These are phyloP conservation scores for Hypoxylon trugodes DNA, from an alignment of 495 filamentous ascomycete species.

Conservation along the genomic window DNA sequence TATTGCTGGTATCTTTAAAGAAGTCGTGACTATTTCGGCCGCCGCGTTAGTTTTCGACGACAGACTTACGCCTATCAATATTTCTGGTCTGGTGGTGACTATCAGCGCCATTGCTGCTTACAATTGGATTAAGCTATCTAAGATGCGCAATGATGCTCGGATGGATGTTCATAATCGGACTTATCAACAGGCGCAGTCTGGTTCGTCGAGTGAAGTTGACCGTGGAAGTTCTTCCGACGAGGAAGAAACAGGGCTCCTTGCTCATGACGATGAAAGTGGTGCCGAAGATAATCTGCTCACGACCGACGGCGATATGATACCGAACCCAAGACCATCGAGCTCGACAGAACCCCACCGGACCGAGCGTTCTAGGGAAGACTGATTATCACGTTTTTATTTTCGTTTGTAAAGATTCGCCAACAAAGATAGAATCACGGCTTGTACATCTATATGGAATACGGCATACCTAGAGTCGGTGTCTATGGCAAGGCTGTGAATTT, in stretches of 20 bases:
- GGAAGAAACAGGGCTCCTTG: conserved; percentile 41
- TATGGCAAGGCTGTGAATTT: conserved; percentile 2
- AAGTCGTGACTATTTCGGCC: conserved; percentile 94
- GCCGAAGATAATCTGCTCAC: conserved; percentile 43
- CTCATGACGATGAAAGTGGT: conserved; percentile 46
- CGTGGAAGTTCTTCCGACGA: conserved; percentile 41
- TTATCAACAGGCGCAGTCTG: conserved; percentile 38
- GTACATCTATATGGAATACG: conserved; percentile 32
- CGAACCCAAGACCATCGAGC: conserved; percentile 37
- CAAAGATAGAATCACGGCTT: conserved; percentile 31
- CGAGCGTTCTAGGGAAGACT: conserved; percentile 39
- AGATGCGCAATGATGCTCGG: conserved; percentile 80
- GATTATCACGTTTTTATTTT: conserved; percentile 14
- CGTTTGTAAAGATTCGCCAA: conserved; percentile 27
- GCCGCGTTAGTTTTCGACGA: conserved; percentile 92
- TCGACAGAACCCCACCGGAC: conserved; percentile 37
- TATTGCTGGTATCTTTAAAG: conserved; percentile 99
- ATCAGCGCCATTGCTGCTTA: conserved; percentile 86
- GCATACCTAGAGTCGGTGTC: conserved; percentile 16
- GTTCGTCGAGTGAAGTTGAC: conserved; percentile 38
- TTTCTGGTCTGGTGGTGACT: conserved; percentile 87
- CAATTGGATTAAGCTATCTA: conserved; percentile 92
- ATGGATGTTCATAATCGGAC: conserved; percentile 50
- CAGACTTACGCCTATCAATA: conserved; percentile 85
- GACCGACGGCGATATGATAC: conserved; percentile 44